Evolutionary conservation across 176 grass and related monocot species (phyloP), one percentile per base, ranked within the genome.

Genomic region (Carex myosuroides): DNA sequence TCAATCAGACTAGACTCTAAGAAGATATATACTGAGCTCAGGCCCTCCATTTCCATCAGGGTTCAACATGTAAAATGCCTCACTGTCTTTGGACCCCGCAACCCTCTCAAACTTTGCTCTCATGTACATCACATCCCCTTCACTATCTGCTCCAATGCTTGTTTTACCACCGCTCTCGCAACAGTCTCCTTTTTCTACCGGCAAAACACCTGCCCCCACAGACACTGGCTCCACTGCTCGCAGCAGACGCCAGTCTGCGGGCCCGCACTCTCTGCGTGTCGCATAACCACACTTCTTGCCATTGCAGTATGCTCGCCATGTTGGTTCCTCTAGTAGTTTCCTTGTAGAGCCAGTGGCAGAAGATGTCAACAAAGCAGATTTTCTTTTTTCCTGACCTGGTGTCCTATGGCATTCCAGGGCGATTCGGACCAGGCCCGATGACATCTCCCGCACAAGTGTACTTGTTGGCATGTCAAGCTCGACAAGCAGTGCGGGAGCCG

Each of bases 41-140:
- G 94, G 94, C 0, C 78, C 89, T 59, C 81, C 87, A 83, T 86
- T 91, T 77, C 89, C 91, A 74, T 97, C 94, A 24, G 91, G 91
- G 61, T 92, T 97, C 88, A 97, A 86, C 94, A 97, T 97, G 88
- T 97, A 97, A 82, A 97, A 97, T 32, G 92, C 92, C 88, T 94
- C 94, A 17, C 88, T 90, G 80, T 97, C 94, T 83, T 91, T 89
- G 3, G 90, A 92, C 0, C 94, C 94, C 10, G 94, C 92, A 58
- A 97, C 92, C 64, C 94, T 86, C 90, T 97, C 90, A 84, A 97
- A 97, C 84, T 53, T 91, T 1, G 94, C 94, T 8, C 90, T 86
- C 94, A 97, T 97, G 88, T 97, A 94, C 94, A 94, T 94, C 39
- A 97, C 85, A 79, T 94, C 94, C 0, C 89, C 93, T 89, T 92